Percentiles rank a stretch among this genome's conserved stretches.
Conservation (phyloP, 768 basidiomycete species). For the Cyclocybe aegerita region DNA sequence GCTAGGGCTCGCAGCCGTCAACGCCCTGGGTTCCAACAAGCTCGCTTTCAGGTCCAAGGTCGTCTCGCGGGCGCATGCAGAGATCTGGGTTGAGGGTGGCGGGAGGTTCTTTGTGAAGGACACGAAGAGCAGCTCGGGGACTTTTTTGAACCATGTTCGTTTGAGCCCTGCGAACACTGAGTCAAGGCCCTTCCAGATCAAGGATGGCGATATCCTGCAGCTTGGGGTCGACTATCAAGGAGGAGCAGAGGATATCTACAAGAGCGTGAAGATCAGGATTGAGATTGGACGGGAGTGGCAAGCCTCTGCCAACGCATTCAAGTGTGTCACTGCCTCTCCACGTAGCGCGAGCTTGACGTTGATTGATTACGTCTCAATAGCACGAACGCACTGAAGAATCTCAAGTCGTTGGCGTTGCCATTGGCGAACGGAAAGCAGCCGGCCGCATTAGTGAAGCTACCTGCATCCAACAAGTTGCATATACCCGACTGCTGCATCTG, state of each 20-base stretch:
- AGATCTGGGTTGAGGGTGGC: constrained; percentile 79
- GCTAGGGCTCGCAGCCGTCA: constrained; percentile 60
- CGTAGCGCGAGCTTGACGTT: constrained; percentile 1
- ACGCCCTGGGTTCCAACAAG: constrained; percentile 73
- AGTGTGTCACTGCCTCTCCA: constrained; percentile 41
- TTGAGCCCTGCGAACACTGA: constrained; percentile 84
- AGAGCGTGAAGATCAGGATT: constrained; percentile 93
- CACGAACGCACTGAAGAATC: constrained; percentile 72
- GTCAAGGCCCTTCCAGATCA: constrained; percentile 72
- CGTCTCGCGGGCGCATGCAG: constrained; percentile 91
- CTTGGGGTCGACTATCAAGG: constrained; percentile 98
- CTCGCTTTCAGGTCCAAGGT: constrained; percentile 96
- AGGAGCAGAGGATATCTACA: constrained; percentile 94
- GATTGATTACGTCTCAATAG: constrained; percentile 30
- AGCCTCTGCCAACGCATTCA: constrained; percentile 86
- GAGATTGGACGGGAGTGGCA: constrained; percentile 94
- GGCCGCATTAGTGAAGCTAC: constrained; percentile 10
- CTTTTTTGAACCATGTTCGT: constrained; percentile 93
- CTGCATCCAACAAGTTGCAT: constrained; percentile 28
- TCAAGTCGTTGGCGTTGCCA: constrained; percentile 63
- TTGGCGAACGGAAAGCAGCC: constrained; percentile 17
- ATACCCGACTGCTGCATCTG: constrained; percentile 95
- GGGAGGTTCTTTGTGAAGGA: constrained; percentile 85
- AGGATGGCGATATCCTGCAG: constrained; percentile 93
- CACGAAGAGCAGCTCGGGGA: constrained; percentile 87